These are phyloP conservation scores for Solanum virginianum DNA, from an alignment of 257 asterid genomes.

Conservation along the genomic window DNA sequence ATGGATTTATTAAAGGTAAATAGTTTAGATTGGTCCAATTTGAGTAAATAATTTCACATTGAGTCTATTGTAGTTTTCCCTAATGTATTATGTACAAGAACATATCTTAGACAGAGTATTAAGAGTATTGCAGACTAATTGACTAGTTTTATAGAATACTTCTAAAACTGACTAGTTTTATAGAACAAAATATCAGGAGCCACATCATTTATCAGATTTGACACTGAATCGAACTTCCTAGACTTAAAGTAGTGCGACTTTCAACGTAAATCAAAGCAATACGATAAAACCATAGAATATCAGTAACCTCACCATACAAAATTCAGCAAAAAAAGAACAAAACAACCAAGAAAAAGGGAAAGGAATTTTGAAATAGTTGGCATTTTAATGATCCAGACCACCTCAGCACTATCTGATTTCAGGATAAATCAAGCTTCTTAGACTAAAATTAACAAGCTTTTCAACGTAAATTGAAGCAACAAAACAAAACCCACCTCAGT, in stretches of 20 bases:
- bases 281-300: not conserved
- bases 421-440: not conserved
- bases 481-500: not conserved
- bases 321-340: not conserved
- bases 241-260: not conserved
- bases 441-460: not conserved
- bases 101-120: too few relatives aligned
- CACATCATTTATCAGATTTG: not conserved
- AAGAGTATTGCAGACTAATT: too few relatives aligned
- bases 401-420: not conserved
- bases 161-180: not conserved
- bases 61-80: too few relatives aligned
- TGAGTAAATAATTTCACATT: too few relatives aligned
- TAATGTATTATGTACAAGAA: too few relatives aligned
- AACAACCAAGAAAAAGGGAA: not conserved
- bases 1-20: too few relatives aligned
- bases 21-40: too few relatives aligned
- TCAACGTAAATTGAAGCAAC: not conserved
- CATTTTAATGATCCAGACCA: not conserved
- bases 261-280: not conserved
- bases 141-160: too few relatives aligned
- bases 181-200: not conserved
- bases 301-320: not conserved
- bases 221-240: not conserved
- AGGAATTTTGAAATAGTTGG: not conserved